phyloP scores from a whole-genome alignment of 2,329 filamentous ascomycete genomes.

The Aspergillus brasiliensis region DNA sequence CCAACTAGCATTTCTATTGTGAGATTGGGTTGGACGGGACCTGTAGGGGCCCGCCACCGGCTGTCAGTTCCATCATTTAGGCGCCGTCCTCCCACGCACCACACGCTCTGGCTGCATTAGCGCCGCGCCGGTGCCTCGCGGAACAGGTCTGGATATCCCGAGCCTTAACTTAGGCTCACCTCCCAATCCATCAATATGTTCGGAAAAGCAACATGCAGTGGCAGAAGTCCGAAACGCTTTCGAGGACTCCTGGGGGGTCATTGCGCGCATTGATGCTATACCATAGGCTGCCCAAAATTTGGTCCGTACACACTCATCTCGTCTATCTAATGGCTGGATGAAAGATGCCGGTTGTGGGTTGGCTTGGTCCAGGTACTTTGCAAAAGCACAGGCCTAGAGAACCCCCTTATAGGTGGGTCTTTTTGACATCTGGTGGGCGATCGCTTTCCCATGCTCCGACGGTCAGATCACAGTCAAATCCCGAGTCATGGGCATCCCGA shows the following conservation, averaged over 20 bases:
- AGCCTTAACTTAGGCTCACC: neutral
- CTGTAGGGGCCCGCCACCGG: neutral
- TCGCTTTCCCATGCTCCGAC: neutral
- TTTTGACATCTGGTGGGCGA: neutral
- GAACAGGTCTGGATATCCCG: neutral
- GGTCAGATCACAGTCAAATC: neutral
- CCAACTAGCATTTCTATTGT: neutral
- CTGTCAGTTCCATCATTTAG: neutral
- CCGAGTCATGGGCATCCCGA: neutral
- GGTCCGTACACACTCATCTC: too few relatives aligned
- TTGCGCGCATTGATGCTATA: too few relatives aligned
- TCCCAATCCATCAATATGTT: too few relatives aligned
- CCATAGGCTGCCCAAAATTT: neutral
- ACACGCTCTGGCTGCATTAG: neutral
- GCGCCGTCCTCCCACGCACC: neutral
- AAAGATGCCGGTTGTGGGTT: too few relatives aligned
- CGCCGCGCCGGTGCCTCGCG: neutral
- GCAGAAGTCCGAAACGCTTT: too few relatives aligned
- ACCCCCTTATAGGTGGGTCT: neutral
- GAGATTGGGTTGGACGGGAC: neutral
- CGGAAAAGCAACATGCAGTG: too few relatives aligned
- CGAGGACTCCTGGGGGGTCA: too few relatives aligned
- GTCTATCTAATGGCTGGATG: too few relatives aligned
- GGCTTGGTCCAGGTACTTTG: too few relatives aligned
- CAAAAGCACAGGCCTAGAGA: neutral